These are phyloP conservation scores for Phaeoacremonium minimum DNA, from an alignment of 2,329 filamentous ascomycete genomes.

Conservation along the genomic window DNA sequence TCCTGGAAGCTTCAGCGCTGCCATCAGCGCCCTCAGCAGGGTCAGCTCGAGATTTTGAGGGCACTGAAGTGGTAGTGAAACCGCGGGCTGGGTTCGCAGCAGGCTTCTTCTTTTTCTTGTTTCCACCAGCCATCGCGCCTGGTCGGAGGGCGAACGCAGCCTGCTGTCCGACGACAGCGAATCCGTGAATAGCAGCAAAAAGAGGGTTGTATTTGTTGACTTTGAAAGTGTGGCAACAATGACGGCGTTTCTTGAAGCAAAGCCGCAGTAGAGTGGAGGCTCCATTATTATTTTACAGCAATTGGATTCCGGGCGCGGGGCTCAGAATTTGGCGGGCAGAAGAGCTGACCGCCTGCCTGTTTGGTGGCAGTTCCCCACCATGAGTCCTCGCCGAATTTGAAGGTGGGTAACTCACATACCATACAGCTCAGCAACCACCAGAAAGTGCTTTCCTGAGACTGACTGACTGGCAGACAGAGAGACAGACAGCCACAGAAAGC, in stretches of 20 bases:
- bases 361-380: constrained; percentile 12
- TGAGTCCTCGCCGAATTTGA: constrained; percentile 18
- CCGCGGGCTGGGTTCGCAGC: constrained; percentile 83
- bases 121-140: constrained; percentile 67
- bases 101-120: constrained; percentile 90
- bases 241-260: too few species aligned
- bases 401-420: neutral
- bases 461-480: too few species aligned
- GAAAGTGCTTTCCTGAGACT: too few species aligned
- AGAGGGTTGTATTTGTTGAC: too few species aligned
- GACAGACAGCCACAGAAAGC: too few species aligned
- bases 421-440: too few species aligned
- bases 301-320: neutral
- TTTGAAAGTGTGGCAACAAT: too few species aligned
- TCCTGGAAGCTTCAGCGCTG: constrained; percentile 13
- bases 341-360: constrained; percentile 17
- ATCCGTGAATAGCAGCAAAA: too few species aligned
- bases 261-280: neutral
- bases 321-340: constrained; percentile 10
- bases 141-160: neutral
- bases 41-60: constrained; percentile 74
- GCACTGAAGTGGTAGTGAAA: constrained; percentile 89
- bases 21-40: constrained; percentile 29
- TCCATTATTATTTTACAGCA: constrained; percentile 2
- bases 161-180: too few species aligned